Evolutionary conservation across 495 filamentous ascomycete genomes (phyloP).

Genomic region (Mytilinidion resinicola): DNA sequence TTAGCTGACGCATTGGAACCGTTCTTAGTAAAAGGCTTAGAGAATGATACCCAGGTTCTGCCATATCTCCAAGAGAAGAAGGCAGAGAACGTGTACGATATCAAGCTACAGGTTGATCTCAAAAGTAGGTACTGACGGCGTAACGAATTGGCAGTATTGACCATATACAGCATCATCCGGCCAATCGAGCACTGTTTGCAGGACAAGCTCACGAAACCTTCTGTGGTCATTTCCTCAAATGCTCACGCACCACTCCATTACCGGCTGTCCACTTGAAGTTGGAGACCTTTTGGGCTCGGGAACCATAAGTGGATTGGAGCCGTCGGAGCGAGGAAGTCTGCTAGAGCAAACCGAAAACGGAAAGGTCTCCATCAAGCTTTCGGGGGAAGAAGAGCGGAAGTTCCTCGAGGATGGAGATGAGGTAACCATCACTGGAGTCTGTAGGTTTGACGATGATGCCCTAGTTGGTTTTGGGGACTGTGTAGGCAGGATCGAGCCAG

Average conservation of each 20-base stretch:
- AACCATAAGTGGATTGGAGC: constrained; percentile 73
- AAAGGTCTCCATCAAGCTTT: constrained; percentile 56
- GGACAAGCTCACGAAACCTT: constrained; percentile 62
- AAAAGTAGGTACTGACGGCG: constrained; percentile 46
- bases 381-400: constrained; percentile 61
- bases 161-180: constrained; percentile 45
- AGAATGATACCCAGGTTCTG: constrained; percentile 58
- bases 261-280: constrained; percentile 72
- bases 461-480: constrained; percentile 43
- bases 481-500: constrained; percentile 36
- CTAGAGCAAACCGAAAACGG: constrained; percentile 72
- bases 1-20: constrained; percentile 76
- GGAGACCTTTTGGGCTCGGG: constrained; percentile 86
- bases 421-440: constrained; percentile 62
- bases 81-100: constrained; percentile 61
- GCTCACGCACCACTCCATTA: constrained; percentile 84
- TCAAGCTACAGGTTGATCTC: constrained; percentile 67
- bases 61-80: constrained; percentile 64
- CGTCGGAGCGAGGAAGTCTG: constrained; percentile 61
- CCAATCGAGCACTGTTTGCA: constrained; percentile 56
- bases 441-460: constrained; percentile 42
- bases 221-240: constrained; percentile 93
- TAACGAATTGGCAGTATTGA: background rate
- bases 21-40: constrained; percentile 52
- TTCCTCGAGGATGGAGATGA: constrained; percentile 85